Conservation (phyloP, 441 rosid genomes). For the Populus hybrid region DNA sequence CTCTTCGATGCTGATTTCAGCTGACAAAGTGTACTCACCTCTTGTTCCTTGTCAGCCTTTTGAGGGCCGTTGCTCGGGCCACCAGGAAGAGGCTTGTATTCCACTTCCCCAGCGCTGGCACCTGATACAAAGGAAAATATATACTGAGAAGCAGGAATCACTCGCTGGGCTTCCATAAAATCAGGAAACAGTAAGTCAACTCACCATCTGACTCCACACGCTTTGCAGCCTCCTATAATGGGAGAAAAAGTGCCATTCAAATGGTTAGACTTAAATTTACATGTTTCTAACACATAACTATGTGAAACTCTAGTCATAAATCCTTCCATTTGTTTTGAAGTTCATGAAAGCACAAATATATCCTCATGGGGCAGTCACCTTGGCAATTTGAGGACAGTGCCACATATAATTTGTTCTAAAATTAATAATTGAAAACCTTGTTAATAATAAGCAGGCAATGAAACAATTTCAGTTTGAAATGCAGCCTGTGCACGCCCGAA, state of each 20-base stretch:
- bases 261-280: background rate
- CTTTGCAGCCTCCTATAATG: constrained; percentile 64
- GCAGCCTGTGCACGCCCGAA: background rate
- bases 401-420: background rate
- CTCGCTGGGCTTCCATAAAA: background rate
- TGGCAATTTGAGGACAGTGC: background rate
- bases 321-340: constrained; percentile 1
- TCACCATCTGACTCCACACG: constrained; percentile 49
- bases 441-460: background rate
- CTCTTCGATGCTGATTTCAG: constrained; percentile 7
- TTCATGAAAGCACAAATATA: background rate
- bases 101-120: constrained; percentile 25
- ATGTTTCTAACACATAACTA: background rate
- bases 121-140: constrained; percentile 24
- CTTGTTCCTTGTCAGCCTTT: constrained; percentile 23
- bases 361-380: background rate
- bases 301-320: background rate
- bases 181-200: constrained; percentile 18
- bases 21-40: constrained; percentile 24
- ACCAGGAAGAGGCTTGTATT: constrained; percentile 34
- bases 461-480: background rate
- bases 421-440: background rate
- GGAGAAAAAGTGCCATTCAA: constrained; percentile 10
- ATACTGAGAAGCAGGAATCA: constrained; percentile 14
- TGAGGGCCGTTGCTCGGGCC: constrained; percentile 20